A percentile compares a stretch with the other conserved stretches of the same genome.
phyloP scores from a whole-genome alignment of 2,329 filamentous ascomycete species.

The Chlorencoelia australis region DNA sequence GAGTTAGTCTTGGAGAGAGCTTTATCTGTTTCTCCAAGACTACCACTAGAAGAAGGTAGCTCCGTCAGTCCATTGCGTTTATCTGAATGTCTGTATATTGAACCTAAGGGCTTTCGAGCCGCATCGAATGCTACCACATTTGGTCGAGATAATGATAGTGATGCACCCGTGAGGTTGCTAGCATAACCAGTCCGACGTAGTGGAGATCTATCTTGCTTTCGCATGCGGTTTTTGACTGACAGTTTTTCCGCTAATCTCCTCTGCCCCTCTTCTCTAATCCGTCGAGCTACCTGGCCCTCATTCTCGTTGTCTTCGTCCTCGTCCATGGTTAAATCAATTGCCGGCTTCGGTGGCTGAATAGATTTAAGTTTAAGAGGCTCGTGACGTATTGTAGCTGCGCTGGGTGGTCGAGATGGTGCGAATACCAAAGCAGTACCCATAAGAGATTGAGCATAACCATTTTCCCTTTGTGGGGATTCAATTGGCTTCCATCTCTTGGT shows the following conservation, averaged over 20 bases:
- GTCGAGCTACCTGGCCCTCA: not conserved
- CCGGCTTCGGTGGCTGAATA: conserved; percentile 1
- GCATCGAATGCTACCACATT: no score
- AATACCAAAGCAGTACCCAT: conserved; percentile 39
- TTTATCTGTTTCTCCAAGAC: no score
- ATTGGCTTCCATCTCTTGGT: conserved; percentile 34
- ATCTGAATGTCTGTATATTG: no score
- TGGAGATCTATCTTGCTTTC: conserved; percentile 11
- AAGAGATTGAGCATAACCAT: conserved; percentile 40
- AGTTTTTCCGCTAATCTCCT: not conserved
- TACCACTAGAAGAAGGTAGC: no score
- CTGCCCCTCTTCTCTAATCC: no score
- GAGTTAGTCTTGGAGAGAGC: no score
- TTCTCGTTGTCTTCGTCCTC: conserved; percentile 10
- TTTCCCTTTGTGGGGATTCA: conserved; percentile 33
- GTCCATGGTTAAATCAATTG: conserved; percentile 22
- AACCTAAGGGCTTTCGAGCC: no score
- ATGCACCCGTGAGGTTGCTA: conserved; percentile 21
- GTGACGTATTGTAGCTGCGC: conserved; percentile 18
- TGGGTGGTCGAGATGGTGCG: conserved; percentile 25
- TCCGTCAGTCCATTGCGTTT: no score
- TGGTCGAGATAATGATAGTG: conserved; percentile 16
- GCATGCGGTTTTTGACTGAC: not conserved
- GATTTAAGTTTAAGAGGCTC: conserved; percentile 14
- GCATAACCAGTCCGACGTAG: conserved; percentile 19